Evolutionary conservation across 2,329 filamentous ascomycete genomes (phyloP).

Genomic region (Nothophaeocryptopus gaeumannii): DNA sequence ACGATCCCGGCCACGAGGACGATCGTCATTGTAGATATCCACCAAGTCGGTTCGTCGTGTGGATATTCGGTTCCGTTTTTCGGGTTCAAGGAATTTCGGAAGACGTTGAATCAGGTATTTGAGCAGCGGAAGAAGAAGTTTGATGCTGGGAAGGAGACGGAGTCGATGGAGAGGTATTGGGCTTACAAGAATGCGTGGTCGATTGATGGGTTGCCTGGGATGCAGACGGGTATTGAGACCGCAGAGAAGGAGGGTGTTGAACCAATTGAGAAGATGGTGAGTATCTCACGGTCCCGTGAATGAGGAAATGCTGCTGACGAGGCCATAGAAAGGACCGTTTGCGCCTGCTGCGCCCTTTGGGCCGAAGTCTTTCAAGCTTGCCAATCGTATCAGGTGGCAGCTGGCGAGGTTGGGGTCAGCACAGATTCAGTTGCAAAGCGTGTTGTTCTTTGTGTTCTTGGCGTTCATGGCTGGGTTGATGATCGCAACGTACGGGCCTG

Average conservation of each 20-base stretch:
- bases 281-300: background rate
- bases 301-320: background rate
- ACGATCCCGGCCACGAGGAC: constrained; percentile 39
- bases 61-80: constrained; percentile 46
- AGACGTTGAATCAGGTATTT: constrained; percentile 42
- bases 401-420: constrained; percentile 14
- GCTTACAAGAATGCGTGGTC: constrained; percentile 44
- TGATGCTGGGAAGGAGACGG: constrained; percentile 36
- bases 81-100: constrained; percentile 42
- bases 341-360: constrained; percentile 22
- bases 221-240: constrained; percentile 40
- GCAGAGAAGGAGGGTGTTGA: constrained; percentile 37
- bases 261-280: constrained; percentile 46
- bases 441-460: constrained; percentile 14
- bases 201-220: constrained; percentile 46
- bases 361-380: constrained; percentile 18
- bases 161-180: constrained; percentile 40
- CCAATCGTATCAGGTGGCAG: constrained; percentile 18
- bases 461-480: constrained; percentile 16
- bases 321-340: constrained; percentile 14
- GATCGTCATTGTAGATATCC: constrained; percentile 43
- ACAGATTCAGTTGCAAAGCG: constrained; percentile 12
- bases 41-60: constrained; percentile 44
- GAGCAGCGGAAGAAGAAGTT: constrained; percentile 40
- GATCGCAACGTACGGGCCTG: constrained; percentile 13